Evolutionary conservation across 83 land plant species (phyloP), one percentile per base, ranked within the genome.

Genomic region (Picea mariana): DNA sequence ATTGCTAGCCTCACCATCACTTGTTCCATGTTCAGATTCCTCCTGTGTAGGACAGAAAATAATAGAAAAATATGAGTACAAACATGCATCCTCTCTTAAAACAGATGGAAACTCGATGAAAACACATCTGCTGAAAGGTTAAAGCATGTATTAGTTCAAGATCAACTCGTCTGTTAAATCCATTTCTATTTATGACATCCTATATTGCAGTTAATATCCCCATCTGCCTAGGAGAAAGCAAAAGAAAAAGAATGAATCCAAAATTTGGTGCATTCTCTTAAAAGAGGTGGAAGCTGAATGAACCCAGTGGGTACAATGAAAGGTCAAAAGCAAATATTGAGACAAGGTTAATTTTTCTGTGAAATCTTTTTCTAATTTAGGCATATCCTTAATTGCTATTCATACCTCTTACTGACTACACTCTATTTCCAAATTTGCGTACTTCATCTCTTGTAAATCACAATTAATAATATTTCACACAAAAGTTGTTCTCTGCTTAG

Each of bases 1-100:
- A 20, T 79, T 83, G 60, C 77, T 79, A 73, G 79, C 75, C 20
- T 60, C 82, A 13, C 24, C 63, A 64, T 67, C 65, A n/a, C 40
- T 42, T 42, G 77, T 78, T 12, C 86, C 84, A 77, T n/a, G 61
- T 62, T 77, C 84, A 44, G 65, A 67, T 64, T 86, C 87, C 79
- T 86, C 47, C 72, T 78, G 66, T 13, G 27, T 3, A 13, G 47
- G 13, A 20, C 1, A 17, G 42, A 73, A 68, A n/a, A 81, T 47
- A 47, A 72, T 40, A 81, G 81, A 77, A 26, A 69, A 52, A 21
- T 21, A 47, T 21, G 63, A 27, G 59, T 24, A 58, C 40, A 71
- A 24, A 44, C 77, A 73, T 42, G 9, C 76, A 42, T 42, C 21
- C 24, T 73, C 34, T 9, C n/a, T 44, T 21, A 34, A 26, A 12